Percentiles rank a stretch among this genome's conserved stretches.
Evolutionary conservation across 2,329 filamentous ascomycete genomes (phyloP).

Genomic region (Arthrobotrys pseudoclavata): DNA sequence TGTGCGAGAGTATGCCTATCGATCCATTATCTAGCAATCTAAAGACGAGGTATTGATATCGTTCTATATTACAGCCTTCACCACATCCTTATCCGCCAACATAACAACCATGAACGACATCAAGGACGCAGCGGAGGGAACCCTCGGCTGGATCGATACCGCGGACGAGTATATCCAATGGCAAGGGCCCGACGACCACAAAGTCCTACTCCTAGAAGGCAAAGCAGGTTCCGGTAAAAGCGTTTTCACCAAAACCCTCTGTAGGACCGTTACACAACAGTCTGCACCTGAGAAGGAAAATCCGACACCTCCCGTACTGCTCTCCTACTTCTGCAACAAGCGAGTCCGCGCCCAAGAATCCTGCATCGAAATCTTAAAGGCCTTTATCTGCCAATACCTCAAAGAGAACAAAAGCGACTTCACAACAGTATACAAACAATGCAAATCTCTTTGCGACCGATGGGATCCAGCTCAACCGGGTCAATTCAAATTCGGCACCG

Average conservation of each 20-base stretch:
- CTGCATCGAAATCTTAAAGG: slow-evolving; percentile 22
- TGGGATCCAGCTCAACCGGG: slow-evolving; percentile 13
- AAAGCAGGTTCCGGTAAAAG: slow-evolving; percentile 43
- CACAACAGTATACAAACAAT: slow-evolving; percentile 10
- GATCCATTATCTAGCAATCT: not conserved
- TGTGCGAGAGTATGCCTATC: slow-evolving; percentile 30
- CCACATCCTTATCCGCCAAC: slow-evolving; percentile 1
- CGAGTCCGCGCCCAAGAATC: slow-evolving; percentile 18
- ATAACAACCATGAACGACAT: slow-evolving; percentile 33
- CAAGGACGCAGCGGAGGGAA: slow-evolving; percentile 32
- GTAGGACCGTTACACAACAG: not conserved
- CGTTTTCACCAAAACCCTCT: slow-evolving; percentile 40
- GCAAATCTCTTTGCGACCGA: not conserved
- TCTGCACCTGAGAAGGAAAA: not conserved
- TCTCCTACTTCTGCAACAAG: slow-evolving; percentile 43
- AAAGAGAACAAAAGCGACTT: slow-evolving; percentile 31
- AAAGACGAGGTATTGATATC: not conserved
- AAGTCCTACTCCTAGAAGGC: slow-evolving; percentile 29
- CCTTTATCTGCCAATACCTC: slow-evolving; percentile 31
- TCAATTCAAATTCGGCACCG: not conserved
- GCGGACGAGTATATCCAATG: slow-evolving; percentile 17
- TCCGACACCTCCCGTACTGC: not conserved
- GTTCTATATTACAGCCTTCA: slow-evolving; percentile 24
- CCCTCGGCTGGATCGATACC: slow-evolving; percentile 26
- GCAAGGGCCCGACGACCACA: slow-evolving; percentile 6